Base-by-base conservation (phyloP, 2,329 filamentous ascomycete genomes). In the Teratosphaeria pseudoeucalypti region DNA sequence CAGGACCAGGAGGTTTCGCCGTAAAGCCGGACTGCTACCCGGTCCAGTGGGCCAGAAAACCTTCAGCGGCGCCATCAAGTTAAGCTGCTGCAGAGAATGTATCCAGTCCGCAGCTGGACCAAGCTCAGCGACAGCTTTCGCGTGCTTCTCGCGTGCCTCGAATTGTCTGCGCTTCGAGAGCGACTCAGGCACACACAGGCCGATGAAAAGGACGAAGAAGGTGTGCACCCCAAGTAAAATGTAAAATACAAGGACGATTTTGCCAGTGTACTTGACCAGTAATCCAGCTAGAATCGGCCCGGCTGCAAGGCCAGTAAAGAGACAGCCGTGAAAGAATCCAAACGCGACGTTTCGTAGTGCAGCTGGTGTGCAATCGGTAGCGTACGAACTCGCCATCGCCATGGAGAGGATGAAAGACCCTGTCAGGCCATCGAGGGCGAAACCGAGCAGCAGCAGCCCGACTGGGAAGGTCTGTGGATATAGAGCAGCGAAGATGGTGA, bases 321-420 rank as follows among this genome's bases (percentile, higher is more conserved):
- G 79, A 65, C 87, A 91, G 11, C 90, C 91, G 68, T 97, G 90
- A 67, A 97, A 87, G 71, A 92, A 92, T 6, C 90, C 92, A 72
- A 97, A 94, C 4, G 86, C 84, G 7, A 95, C 88, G 61, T 87
- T 89, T 23, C 94, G 85, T 68, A 84, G 84, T 34, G 88, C 87
- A 0, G 91, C 89, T 3, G 88, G 79, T 0, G 91, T 92, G 73
- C 90, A 96, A 73, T 99, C 94, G 49, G 90, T 86, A 12, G 89
- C 87, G 73, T 97, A 99, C 0, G 92, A 90, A 72, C 95, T 87
- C 26, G 85, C 86, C 60, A 95, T 77, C 54, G 87, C 85, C 78
- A 88, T 88, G 32, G 87, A 87, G 0, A 90, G 84, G 1, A 91
- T 95, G 71, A 96, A 96, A 0, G 92, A 96, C 7, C 94, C 94